Percentiles rank a stretch among this genome's conserved stretches.
phyloP scores from a whole-genome alignment of 495 filamentous ascomycete genomes.

The Delitschia confertaspora region DNA sequence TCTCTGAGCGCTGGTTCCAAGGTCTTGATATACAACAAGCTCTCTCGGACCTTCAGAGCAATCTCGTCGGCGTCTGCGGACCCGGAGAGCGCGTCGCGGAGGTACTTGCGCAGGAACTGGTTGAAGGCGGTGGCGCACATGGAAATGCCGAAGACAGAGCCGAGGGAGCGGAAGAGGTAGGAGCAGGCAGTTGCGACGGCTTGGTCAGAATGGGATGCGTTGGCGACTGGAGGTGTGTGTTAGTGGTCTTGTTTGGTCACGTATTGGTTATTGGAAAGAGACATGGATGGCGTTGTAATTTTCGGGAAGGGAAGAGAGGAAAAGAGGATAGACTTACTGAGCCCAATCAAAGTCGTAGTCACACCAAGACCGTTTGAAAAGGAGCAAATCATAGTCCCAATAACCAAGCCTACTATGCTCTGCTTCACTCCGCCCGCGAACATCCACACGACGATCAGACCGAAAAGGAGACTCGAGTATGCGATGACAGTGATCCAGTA shows the following conservation, averaged over 20 bases:
- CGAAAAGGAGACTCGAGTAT: conserved; percentile 45
- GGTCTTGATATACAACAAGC: conserved; percentile 58
- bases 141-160: conserved; percentile 66
- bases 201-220: conserved; percentile 57
- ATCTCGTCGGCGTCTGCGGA: conserved; percentile 59
- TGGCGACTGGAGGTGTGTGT: conserved; percentile 43
- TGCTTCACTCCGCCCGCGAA: conserved; percentile 48
- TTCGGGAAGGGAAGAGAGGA: no score
- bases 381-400: conserved; percentile 47
- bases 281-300: no score
- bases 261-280: background rate
- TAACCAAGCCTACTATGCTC: conserved; percentile 41
- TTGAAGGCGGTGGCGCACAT: conserved; percentile 66
- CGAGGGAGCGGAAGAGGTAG: conserved; percentile 78
- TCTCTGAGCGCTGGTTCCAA: conserved; percentile 53
- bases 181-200: conserved; percentile 76
- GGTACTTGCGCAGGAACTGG: conserved; percentile 51
- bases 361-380: conserved; percentile 62
- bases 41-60: conserved; percentile 62
- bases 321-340: conserved; percentile 40
- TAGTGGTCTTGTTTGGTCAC: background rate
- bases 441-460: conserved; percentile 48
- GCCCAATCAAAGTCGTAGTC: conserved; percentile 58
- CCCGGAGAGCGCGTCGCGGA: conserved; percentile 45
- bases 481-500: conserved; percentile 62